These are phyloP conservation scores for Saturnispora mendoncae DNA, from an alignment of 805 yeast species.

Conservation along the genomic window DNA sequence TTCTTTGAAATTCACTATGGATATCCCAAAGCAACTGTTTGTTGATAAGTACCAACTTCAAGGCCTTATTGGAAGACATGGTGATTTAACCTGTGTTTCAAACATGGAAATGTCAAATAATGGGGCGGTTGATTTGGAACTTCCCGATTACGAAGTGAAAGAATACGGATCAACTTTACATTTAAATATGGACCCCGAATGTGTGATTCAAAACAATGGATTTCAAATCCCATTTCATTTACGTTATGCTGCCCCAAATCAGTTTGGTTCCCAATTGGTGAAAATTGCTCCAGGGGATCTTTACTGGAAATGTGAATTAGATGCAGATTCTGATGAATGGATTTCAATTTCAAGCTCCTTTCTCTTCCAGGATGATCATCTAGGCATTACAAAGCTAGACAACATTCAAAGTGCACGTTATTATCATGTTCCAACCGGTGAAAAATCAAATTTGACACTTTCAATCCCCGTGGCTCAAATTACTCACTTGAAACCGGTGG, in stretches of 20 bases:
- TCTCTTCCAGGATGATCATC: slow-evolving; percentile 17
- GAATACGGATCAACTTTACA: slow-evolving; percentile 21
- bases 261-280: slow-evolving; percentile 6
- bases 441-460: background rate
- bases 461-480: slow-evolving; percentile 16
- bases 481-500: slow-evolving; percentile 12
- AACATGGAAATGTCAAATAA: slow-evolving; percentile 14
- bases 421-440: slow-evolving; percentile 1
- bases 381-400: slow-evolving; percentile 12
- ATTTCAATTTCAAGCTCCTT: slow-evolving; percentile 16
- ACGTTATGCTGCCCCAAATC: slow-evolving; percentile 23
- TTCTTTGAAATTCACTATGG: slow-evolving; percentile 8
- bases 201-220: slow-evolving; percentile 10
- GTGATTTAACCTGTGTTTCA: slow-evolving; percentile 6
- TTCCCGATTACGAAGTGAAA: slow-evolving; percentile 23
- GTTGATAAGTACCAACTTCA: slow-evolving; percentile 24
- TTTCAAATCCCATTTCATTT: slow-evolving; percentile 28
- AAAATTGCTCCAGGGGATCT: slow-evolving; percentile 18
- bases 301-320: slow-evolving; percentile 23
- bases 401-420: background rate
- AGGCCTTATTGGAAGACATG: slow-evolving; percentile 1
- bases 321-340: slow-evolving; percentile 10
- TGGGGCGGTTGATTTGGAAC: slow-evolving; percentile 24
- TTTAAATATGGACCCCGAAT: slow-evolving; percentile 15
- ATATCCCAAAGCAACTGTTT: slow-evolving; percentile 21